Evolutionary conservation across 495 filamentous ascomycete species (phyloP).

Genomic region (Podospora pseudoanserina): DNA sequence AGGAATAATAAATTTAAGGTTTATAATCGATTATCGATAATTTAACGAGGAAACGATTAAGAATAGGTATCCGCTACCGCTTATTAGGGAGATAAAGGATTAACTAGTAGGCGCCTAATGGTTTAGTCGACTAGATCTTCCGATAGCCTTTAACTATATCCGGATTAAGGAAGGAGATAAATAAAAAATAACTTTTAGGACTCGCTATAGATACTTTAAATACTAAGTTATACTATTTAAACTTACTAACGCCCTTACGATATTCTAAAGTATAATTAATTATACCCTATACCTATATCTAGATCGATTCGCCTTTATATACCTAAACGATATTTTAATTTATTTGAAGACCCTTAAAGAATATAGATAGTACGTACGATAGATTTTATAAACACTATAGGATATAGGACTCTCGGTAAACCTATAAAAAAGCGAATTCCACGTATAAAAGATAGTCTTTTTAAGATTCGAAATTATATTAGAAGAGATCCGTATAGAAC

Average conservation of each 20-base stretch:
- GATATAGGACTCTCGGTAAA: background rate
- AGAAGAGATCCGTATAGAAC: background rate
- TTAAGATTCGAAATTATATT: background rate
- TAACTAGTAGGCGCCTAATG: constrained; percentile 28
- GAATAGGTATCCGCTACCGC: constrained; percentile 43
- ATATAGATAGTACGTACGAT: background rate
- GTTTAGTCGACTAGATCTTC: constrained; percentile 46
- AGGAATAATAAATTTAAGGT: constrained; percentile 26
- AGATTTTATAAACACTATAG: background rate
- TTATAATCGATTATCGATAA: constrained; percentile 47
- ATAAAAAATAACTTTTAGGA: constrained; percentile 33
- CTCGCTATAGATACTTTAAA: constrained; percentile 29
- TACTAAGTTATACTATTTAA: constrained; percentile 37
- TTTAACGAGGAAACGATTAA: constrained; percentile 44
- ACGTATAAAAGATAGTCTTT: background rate
- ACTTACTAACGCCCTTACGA: constrained; percentile 24
- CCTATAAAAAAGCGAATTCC: constrained; percentile 2
- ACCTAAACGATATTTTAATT: constrained; percentile 13
- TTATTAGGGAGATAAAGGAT: constrained; percentile 45
- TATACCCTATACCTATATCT: constrained; percentile 24
- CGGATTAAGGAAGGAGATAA: constrained; percentile 29
- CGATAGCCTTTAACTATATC: constrained; percentile 18
- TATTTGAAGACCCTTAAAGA: background rate
- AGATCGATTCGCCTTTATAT: constrained; percentile 20
- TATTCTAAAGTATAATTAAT: constrained; percentile 35